Conservation (phyloP, 495 filamentous ascomycete genomes). For the Hypoxylon perforatum region DNA sequence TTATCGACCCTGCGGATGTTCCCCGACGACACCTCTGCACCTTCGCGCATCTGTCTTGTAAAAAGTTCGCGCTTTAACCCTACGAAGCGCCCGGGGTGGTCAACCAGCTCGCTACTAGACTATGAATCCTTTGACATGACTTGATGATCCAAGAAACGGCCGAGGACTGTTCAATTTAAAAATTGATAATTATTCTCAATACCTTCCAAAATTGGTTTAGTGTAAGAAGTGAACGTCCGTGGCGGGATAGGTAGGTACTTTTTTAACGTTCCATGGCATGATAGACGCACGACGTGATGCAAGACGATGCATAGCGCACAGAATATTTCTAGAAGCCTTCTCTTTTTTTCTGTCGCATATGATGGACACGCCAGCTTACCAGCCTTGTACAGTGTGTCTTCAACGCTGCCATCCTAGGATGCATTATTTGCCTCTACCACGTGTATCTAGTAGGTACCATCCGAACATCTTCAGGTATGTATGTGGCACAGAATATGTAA, state of each 20-base stretch:
- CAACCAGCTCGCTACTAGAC: constrained; percentile 11
- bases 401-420: no score
- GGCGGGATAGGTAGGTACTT: no score
- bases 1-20: neutral
- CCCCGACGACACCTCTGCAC: constrained; percentile 20
- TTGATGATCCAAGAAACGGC: constrained; percentile 4
- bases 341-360: constrained; percentile 1
- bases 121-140: constrained; percentile 14
- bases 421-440: no score
- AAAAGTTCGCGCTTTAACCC: no score
- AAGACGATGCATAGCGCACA: neutral
- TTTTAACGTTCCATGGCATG: no score
- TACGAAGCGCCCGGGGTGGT: neutral
- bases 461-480: no score
- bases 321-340: constrained; percentile 30
- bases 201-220: constrained; percentile 26
- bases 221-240: no score
- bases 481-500: no score
- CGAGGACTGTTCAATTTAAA: neutral
- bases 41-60: neutral
- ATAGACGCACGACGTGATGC: neutral
- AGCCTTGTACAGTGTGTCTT: no score
- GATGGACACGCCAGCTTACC: no score
- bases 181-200: constrained; percentile 4
- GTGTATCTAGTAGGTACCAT: no score